Evolutionary conservation across 495 filamentous ascomycete species (phyloP), one percentile per base, ranked within the genome.

Genomic region (Chaetomium fimeti): DNA sequence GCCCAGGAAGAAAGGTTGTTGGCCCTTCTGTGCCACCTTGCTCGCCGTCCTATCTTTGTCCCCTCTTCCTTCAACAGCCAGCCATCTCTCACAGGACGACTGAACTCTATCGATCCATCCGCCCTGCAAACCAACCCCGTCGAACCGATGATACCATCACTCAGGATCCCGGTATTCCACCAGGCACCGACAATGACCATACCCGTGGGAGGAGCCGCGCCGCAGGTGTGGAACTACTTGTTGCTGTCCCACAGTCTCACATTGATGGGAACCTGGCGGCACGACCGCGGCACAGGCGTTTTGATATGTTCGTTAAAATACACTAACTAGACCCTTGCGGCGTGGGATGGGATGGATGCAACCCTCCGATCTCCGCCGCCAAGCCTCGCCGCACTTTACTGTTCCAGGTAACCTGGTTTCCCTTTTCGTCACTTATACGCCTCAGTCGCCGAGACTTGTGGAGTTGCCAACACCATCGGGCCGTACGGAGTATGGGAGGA

Each of bases 401-500:
- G 45, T 49, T 36, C 32, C 45, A 20, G 45, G n/a, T 49, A 36
- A 36, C 32, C 32, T 49, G 52, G 13, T 55, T 55, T 55, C 52
- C 52, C 9, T 36, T 55, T 55, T 20, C 29, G 52, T 6, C 52
- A 55, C 52, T 55, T 55, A 55, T 20, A 55, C 29, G 52, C 52
- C 12, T 18, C 24, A 24, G 1, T 51, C 20, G 43, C n/a, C 16
- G 16, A 20, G 12, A 7, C 3, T 12, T 27, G 20, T 51, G 48
- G 9, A n/a, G 24, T 24, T 47, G 43, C n/a, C n/a, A 47, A 2
- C 12, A 9, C 6, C 32, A 36, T 36, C 8, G 32, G 32, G 32
- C n/a, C n/a, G n/a, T n/a, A n/a, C n/a, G n/a, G 12, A 36, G 32
- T 9, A 9, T 36, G 1, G 32, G 32, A 11, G 8, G 32, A 36